Percentiles rank a stretch among this genome's conserved stretches.
Conservation (phyloP, 495 filamentous ascomycete genomes). For the Acidiella bohemica region DNA sequence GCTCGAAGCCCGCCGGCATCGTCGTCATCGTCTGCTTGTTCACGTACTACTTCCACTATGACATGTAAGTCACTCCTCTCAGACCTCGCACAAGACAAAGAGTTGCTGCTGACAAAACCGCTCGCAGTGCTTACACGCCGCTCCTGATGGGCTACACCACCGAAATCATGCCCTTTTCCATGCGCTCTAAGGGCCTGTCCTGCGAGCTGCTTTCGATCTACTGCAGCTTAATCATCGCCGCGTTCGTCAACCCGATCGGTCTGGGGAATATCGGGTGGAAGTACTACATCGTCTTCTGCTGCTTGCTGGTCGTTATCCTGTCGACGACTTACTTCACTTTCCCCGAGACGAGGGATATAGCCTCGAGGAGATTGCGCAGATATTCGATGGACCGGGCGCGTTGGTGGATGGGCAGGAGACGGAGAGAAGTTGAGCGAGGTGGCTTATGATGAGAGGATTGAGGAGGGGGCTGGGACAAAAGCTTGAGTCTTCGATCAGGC, state of each 20-base stretch:
- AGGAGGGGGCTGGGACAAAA: no score
- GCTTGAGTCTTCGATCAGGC: no score
- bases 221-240: slow-evolving; percentile 3
- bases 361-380: slow-evolving; percentile 14
- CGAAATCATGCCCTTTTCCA: slow-evolving; percentile 12
- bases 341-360: slow-evolving; percentile 8
- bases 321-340: slow-evolving; percentile 6
- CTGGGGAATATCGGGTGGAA: slow-evolving; percentile 11
- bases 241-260: slow-evolving; percentile 13
- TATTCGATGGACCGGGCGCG: slow-evolving; percentile 9
- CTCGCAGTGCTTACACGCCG: no score
- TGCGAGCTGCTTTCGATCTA: slow-evolving; percentile 10
- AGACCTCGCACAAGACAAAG: no score
- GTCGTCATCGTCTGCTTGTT: slow-evolving; percentile 33
- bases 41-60: slow-evolving; percentile 34
- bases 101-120: no score
- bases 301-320: slow-evolving; percentile 7
- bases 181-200: slow-evolving; percentile 8
- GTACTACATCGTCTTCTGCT: slow-evolving; percentile 15
- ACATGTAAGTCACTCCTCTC: slow-evolving; percentile 26
- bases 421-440: slow-evolving; percentile 9
- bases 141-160: slow-evolving; percentile 10
- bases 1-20: slow-evolving; percentile 22
- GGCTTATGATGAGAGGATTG: slow-evolving; percentile 3
- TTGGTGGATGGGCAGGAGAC: slow-evolving; percentile 1